Conservation (phyloP, 2,329 filamentous ascomycete genomes). For the Fusarium sp. region DNA sequence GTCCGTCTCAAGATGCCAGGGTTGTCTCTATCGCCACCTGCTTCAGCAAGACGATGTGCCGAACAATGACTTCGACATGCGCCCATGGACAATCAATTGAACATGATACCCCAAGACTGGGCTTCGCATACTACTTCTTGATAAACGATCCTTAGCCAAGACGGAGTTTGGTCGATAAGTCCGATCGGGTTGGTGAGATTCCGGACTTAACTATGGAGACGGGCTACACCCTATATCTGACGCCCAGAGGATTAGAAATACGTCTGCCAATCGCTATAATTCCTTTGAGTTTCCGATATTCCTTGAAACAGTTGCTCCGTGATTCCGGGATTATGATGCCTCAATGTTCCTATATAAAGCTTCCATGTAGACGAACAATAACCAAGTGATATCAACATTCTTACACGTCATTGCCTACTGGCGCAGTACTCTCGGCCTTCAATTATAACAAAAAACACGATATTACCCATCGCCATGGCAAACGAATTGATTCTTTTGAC, state of each 20-base stretch:
- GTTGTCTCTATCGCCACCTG: background rate
- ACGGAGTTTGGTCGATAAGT: background rate
- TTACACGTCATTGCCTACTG: too few relatives aligned
- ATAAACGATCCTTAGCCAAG: background rate
- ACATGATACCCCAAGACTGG: background rate
- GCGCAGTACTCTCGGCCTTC: too few relatives aligned
- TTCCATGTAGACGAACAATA: too few relatives aligned
- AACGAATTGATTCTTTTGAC: slow-evolving; percentile 9
- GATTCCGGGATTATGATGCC: background rate
- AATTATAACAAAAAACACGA: too few relatives aligned
- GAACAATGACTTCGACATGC: background rate
- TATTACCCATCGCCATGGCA: background rate
- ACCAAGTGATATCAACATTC: too few relatives aligned
- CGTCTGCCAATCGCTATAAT: background rate
- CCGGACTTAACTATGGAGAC: background rate
- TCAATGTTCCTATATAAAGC: background rate
- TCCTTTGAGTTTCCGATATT: background rate
- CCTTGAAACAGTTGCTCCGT: background rate
- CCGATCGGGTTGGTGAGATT: background rate
- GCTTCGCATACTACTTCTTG: background rate
- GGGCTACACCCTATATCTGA: background rate
- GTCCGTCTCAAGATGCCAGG: background rate
- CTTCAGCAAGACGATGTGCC: background rate
- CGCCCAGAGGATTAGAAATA: background rate
- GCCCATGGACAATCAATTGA: background rate